These are phyloP conservation scores for Hypomyces rosellus DNA, from an alignment of 2,329 filamentous ascomycete genomes.

Conservation along the genomic window DNA sequence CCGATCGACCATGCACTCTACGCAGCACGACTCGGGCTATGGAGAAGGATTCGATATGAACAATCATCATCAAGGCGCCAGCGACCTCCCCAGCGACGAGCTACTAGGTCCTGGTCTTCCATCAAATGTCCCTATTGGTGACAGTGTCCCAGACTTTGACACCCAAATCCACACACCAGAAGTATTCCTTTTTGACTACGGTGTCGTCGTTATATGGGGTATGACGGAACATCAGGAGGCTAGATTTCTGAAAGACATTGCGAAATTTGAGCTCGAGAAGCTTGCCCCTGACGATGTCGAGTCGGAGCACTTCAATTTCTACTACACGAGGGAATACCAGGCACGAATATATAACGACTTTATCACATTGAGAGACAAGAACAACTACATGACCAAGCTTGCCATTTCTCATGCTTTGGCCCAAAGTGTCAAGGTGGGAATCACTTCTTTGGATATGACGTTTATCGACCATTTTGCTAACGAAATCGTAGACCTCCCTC, in stretches of 20 bases:
- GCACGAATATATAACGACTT: constrained; percentile 99
- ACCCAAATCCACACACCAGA: constrained; percentile 87
- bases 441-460: background rate
- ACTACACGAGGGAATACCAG: constrained; percentile 97
- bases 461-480: background rate
- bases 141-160: constrained; percentile 66
- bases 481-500: constrained; percentile 64
- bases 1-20: constrained; percentile 54
- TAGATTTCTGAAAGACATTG: constrained; percentile 85
- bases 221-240: constrained; percentile 90
- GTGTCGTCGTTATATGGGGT: constrained; percentile 96
- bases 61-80: constrained; percentile 19
- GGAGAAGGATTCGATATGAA: constrained; percentile 22
- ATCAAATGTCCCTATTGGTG: constrained; percentile 33
- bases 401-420: constrained; percentile 93
- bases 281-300: constrained; percentile 83
- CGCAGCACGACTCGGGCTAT: constrained; percentile 25
- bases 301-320: constrained; percentile 98
- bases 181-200: constrained; percentile 94
- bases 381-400: constrained; percentile 96
- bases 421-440: constrained; percentile 79
- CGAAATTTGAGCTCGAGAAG: constrained; percentile 91
- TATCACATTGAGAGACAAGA: constrained; percentile 87
- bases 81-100: constrained; percentile 24
- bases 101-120: constrained; percentile 29